A percentile compares a stretch with the other conserved stretches of the same genome.
Evolutionary conservation across 2,329 filamentous ascomycete species (phyloP).

Genomic region (Fusarium compactum): DNA sequence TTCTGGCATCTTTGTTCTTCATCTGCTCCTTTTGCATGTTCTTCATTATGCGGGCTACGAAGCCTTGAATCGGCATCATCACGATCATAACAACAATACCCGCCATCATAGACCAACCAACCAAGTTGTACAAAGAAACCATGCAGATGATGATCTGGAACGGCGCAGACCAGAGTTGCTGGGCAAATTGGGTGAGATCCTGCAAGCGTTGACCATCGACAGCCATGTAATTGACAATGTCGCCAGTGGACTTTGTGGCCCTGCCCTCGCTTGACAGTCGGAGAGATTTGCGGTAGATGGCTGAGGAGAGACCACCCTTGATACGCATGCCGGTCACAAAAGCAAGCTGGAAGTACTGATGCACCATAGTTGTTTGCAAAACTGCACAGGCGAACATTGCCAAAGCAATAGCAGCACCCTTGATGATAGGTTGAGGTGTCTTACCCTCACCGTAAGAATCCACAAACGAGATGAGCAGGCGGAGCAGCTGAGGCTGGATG

Average conservation of each 20-base stretch:
- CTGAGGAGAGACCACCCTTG: constrained; percentile 88
- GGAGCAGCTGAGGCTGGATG: constrained; percentile 88
- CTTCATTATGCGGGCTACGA: constrained; percentile 94
- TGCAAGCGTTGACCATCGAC: constrained; percentile 96
- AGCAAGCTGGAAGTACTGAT: constrained; percentile 96
- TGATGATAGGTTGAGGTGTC: constrained; percentile 79
- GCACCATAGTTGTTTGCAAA: constrained; percentile 87
- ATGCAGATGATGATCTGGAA: constrained; percentile 98
- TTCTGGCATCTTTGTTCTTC: constrained; percentile 98
- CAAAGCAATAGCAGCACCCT: constrained; percentile 88
- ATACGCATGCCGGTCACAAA: constrained; percentile 98
- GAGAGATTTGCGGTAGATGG: constrained; percentile 93
- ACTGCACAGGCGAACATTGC: constrained; percentile 92
- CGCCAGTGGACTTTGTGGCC: constrained; percentile 88
- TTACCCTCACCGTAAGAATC: constrained; percentile 75
- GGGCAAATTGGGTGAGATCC: constrained; percentile 93
- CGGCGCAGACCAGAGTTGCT: constrained; percentile 95
- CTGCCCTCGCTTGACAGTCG: constrained; percentile 93
- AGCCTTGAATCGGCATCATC: constrained; percentile 96
- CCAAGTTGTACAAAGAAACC: constrained; percentile 93
- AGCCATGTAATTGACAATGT: constrained; percentile 99
- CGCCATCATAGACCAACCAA: constrained; percentile 94
- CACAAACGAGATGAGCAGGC: constrained; percentile 86
- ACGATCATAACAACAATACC: constrained; percentile 95
- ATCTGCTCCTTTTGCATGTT: constrained; percentile 95